Conservation (phyloP, 257 asterid species). For the Solanum medicagineum region DNA sequence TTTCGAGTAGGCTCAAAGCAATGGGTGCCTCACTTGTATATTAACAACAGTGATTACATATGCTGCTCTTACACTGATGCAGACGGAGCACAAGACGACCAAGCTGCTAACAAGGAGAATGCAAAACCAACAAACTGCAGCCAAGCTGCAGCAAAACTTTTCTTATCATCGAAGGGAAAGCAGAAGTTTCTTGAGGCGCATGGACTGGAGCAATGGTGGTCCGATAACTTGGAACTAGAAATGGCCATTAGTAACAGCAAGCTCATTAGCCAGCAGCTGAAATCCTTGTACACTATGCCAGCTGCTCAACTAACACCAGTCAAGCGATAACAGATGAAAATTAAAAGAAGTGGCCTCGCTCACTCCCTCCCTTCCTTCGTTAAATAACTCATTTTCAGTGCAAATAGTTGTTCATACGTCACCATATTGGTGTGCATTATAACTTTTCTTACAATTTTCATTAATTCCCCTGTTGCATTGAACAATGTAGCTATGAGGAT, state of each 20-base stretch:
- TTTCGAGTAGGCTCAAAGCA: constrained; percentile 40
- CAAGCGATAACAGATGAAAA: constrained; percentile 9
- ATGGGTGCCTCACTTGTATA: constrained; percentile 85
- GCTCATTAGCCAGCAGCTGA: constrained; percentile 80
- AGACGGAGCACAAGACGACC: constrained; percentile 15
- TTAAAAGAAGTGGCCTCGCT: neutral
- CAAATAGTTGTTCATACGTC: neutral
- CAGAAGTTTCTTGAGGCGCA: constrained; percentile 97
- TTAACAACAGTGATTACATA: constrained; percentile 81
- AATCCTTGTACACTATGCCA: constrained; percentile 63
- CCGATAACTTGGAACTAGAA: constrained; percentile 78
- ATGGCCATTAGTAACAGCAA: constrained; percentile 67
- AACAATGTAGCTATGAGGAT: neutral
- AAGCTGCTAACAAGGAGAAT: constrained; percentile 53
- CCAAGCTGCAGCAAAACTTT: constrained; percentile 55
- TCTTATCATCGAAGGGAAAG: constrained; percentile 73
- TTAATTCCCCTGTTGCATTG: neutral
- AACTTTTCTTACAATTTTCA: no score
- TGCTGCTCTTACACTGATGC: constrained; percentile 81
- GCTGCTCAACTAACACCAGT: constrained; percentile 34
- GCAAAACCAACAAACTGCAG: constrained; percentile 14
- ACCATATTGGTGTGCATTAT: neutral
- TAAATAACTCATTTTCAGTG: neutral
- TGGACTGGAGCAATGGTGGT: constrained; percentile 99
- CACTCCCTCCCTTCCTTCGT: neutral